These are phyloP conservation scores for Rhododendron kiyosumense DNA, from an alignment of 148 eudicot genomes.

Conservation along the genomic window DNA sequence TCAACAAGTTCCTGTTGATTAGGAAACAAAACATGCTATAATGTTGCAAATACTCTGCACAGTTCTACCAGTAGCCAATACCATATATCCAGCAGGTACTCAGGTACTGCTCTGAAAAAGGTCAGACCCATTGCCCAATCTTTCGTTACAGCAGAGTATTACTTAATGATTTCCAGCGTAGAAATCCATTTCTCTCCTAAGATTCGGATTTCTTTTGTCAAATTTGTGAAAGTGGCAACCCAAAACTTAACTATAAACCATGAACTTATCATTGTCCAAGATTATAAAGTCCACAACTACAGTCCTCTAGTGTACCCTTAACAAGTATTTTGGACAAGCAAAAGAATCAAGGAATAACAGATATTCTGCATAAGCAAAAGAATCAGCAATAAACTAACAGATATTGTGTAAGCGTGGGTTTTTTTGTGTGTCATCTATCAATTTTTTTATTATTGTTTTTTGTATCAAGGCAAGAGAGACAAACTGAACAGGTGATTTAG, in stretches of 20 bases:
- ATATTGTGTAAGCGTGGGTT: neutral
- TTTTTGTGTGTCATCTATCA: neutral
- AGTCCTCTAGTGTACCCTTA: neutral
- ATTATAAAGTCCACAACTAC: neutral
- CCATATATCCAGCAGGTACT: neutral
- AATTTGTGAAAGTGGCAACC: neutral
- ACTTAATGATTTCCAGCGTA: neutral
- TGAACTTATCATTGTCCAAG: neutral
- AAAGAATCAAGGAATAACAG: neutral
- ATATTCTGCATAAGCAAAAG: too few relatives aligned
- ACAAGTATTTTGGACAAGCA: neutral
- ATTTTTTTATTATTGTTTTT: neutral
- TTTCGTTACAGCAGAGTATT: neutral
- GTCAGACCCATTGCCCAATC: neutral
- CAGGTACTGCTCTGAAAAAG: neutral
- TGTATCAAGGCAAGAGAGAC: neutral
- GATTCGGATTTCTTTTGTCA: neutral
- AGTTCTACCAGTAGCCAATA: neutral
- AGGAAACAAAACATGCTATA: neutral
- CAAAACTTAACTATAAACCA: neutral
- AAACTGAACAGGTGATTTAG: neutral
- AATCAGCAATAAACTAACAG: neutral
- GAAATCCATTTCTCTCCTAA: neutral
- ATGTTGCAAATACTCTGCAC: neutral
- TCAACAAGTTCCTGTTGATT: neutral